A percentile compares a stretch with the other conserved stretches of the same genome.
Evolutionary conservation across 2,329 filamentous ascomycete genomes (phyloP).

Genomic region (Microdochium trichocladiopsis): DNA sequence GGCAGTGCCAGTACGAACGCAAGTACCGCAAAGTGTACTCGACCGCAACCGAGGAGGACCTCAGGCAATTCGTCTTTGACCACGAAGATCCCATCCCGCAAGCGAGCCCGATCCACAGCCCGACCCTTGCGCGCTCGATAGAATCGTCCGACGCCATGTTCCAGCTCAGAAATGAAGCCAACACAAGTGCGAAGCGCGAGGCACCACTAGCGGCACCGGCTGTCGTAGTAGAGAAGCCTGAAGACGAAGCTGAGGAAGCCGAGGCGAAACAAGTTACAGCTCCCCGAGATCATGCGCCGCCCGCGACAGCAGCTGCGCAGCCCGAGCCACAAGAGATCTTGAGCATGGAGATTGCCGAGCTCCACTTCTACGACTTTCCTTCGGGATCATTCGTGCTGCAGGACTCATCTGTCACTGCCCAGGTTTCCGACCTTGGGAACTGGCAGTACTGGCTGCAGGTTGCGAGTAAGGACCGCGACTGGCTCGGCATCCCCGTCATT

Average conservation of each 20-base stretch:
- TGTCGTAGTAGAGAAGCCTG: constrained; percentile 20
- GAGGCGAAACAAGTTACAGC: constrained; percentile 23
- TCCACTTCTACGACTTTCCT: constrained; percentile 89
- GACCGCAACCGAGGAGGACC: constrained; percentile 72
- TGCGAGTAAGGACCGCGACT: constrained; percentile 65
- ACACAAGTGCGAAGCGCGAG: constrained; percentile 38
- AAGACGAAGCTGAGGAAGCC: constrained; percentile 9
- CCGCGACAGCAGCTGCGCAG: constrained; percentile 50
- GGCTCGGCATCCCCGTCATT: constrained; percentile 79
- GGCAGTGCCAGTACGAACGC: constrained; percentile 95
- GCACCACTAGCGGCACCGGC: constrained; percentile 11
- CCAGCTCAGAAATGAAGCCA: constrained; percentile 38
- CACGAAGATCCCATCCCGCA: constrained; percentile 56
- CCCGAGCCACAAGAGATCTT: constrained; percentile 69
- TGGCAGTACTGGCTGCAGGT: constrained; percentile 98
- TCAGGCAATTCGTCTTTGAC: constrained; percentile 75
- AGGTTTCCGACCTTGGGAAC: constrained; percentile 76
- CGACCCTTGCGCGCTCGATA: constrained; percentile 45
- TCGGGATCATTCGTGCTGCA: constrained; percentile 80
- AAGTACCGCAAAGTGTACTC: constrained; percentile 80
- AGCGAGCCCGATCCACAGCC: constrained; percentile 55
- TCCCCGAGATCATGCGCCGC: constrained; percentile 24
- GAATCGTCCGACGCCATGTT: constrained; percentile 52
- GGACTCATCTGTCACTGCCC: constrained; percentile 66
- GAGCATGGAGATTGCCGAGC: constrained; percentile 68